These are phyloP conservation scores for Halophytophthora batemanensis DNA, from an alignment of 352 stramenopile genomes.

Conservation along the genomic window DNA sequence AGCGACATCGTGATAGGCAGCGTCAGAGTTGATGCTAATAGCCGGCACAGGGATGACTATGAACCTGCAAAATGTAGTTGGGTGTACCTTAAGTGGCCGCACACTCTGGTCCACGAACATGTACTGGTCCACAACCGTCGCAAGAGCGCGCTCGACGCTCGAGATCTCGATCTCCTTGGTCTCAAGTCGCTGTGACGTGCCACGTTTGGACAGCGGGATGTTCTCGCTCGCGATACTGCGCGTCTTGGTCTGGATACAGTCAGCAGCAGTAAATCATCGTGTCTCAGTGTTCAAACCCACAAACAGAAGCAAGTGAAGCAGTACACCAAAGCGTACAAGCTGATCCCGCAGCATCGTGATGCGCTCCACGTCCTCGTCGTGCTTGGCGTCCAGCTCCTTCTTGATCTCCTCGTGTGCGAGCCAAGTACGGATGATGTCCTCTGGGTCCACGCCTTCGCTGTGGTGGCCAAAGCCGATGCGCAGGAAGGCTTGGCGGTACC, in stretches of 20 bases:
- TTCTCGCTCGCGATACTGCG: constrained; percentile 44
- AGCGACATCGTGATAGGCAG: neutral
- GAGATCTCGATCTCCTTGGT: constrained; percentile 70
- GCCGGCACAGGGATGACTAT: neutral
- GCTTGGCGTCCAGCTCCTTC: constrained; percentile 61
- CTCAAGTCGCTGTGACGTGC: constrained; percentile 64
- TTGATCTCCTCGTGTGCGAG: constrained; percentile 66
- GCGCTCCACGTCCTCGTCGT: constrained; percentile 56
- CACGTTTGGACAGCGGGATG: constrained; percentile 56
- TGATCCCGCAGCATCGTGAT: constrained; percentile 47
- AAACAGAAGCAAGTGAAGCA: neutral
- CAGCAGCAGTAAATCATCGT: neutral
- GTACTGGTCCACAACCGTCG: constrained; percentile 78
- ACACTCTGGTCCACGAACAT: constrained; percentile 81
- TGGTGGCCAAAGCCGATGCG: constrained; percentile 63
- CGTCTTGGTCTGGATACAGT: constrained; percentile 34
- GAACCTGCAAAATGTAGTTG: neutral
- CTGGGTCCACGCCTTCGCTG: constrained; percentile 50
- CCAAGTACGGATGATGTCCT: constrained; percentile 69
- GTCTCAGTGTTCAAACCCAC: neutral
- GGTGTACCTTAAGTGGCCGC: constrained; percentile 65
- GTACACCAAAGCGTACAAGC: constrained; percentile 40
- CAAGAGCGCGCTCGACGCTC: constrained; percentile 49
- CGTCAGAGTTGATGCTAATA: neutral
- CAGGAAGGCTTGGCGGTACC: constrained; percentile 58